Evolutionary conservation across 495 filamentous ascomycete genomes (phyloP), one percentile per base, ranked within the genome.

Genomic region (Rostrohypoxylon terebratum): DNA sequence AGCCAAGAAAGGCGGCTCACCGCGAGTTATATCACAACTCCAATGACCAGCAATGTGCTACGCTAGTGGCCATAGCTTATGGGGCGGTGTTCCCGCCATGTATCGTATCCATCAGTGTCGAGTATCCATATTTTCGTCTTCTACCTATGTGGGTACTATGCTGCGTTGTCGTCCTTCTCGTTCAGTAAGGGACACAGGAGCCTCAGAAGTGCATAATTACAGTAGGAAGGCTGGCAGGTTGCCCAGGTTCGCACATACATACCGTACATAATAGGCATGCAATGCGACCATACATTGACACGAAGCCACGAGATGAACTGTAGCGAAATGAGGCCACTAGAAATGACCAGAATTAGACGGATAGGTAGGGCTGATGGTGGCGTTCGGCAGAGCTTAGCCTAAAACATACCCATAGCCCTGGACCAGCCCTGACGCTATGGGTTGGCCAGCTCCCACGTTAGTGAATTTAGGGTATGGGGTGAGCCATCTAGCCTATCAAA

Each of bases 351-450:
- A 51, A 13, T 62, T 65, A 50, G 48, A 66, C n/a, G n/a, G n/a
- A n/a, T n/a, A n/a, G n/a, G n/a, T 69, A 74, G 71, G 66, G 71
- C 71, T 74, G 71, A 74, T 69, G 44, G 50, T 34, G 50, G 42
- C 36, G 61, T 57, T 66, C 20, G 64, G 65, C 70, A 68, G 20
- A 51, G 54, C 65, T 69, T 69, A 40, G 65, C 61, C 55, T 40
- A 45, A 23, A 34, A 45, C 44, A 54, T 31, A 31, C 25, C 58
- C 58, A 62, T 36, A 44, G 31, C 21, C 33, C 28, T 40, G 47
- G 25, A 18, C 45, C 3, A 23, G 13, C 51, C 11, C 62, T 74
- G 71, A 53, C 71, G 66, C 62, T 66, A 74, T 20, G 51, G 40
- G 66, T 62, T 66, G 61, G 66, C 20, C 66, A 66, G 55, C 65